Base-by-base conservation (phyloP, 495 filamentous ascomycete genomes). In the Cercophora samala region DNA sequence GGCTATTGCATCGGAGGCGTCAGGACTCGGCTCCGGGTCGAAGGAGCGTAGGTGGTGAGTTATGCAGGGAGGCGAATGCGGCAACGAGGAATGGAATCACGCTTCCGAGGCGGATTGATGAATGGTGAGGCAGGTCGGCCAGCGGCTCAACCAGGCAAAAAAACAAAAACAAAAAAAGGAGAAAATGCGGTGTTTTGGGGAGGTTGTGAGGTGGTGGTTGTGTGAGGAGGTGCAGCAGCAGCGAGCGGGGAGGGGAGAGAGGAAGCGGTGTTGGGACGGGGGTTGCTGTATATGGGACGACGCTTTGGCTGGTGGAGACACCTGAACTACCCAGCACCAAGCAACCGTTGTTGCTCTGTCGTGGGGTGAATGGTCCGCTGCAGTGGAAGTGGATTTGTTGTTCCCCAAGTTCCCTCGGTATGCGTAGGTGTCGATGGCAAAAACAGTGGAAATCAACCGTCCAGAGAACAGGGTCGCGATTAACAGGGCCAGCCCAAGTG, bases 1-100 rank as follows among this genome's bases (percentile, higher is more conserved):
- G 67, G 70, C 76, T 80, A 80, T 74, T 76, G 77, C 77, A 79
- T 80, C 65, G 63, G 63, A 71, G 70, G 62, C 69, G 74, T 66
- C 24, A 32, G 22, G 55, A 58, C 25, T 69, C 59, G 56, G 66
- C 55, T 46, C 60, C 25, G 66, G 58, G 22, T 54, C 29, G 56
- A 68, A 70, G 62, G 65, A 69, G 63, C 64, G 68, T 66, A 60
- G 54, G 58, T 46, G 58, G 62, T 60, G 56, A 53, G 62, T 64
- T 63, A 58, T 54, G 61, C 58, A 59, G 74, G 66, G 68, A 74
- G 74, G 71, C 69, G 68, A 62, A 60, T 74, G 70, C 65, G 74
- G 74, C 71, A 66, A 25, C 53, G 56, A 58, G 42, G 51, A 69
- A 66, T 66, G 61, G 64, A 62, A 29, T 56, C 64, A 64, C 59